phyloP scores from a whole-genome alignment of 108 stramenopile genomes.

The Skeletonema grethae region DNA sequence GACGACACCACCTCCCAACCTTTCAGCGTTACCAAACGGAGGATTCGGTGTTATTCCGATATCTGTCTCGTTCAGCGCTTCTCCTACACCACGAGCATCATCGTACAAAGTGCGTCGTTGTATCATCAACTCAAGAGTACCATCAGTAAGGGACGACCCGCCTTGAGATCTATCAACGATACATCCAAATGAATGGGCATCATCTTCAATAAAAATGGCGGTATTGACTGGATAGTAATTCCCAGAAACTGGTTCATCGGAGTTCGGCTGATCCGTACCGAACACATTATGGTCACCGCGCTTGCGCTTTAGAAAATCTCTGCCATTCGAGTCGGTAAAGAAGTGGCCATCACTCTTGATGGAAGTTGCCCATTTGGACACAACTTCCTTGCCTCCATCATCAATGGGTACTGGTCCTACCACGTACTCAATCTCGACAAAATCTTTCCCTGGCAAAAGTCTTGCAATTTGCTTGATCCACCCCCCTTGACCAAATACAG shows the following conservation, averaged over 20 bases:
- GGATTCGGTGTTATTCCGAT: conserved; percentile 75
- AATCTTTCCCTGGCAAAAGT: conserved; percentile 58
- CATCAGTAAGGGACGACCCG: conserved; percentile 82
- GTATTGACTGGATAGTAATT: conserved; percentile 97
- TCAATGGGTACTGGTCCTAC: conserved; percentile 91
- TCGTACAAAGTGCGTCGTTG: conserved; percentile 84
- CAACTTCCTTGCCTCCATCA: conserved; percentile 87
- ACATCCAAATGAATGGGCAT: conserved; percentile 58
- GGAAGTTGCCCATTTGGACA: conserved; percentile 69
- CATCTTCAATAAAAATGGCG: conserved; percentile 88
- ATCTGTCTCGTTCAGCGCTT: conserved; percentile 87
- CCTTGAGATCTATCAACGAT: conserved; percentile 91
- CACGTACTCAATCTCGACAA: conserved; percentile 90
- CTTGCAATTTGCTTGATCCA: conserved; percentile 90
- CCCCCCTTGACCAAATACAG: conserved; percentile 58
- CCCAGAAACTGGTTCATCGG: conserved; percentile 85
- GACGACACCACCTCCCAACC: conserved; percentile 81
- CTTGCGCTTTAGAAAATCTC: conserved; percentile 86
- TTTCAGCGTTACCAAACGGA: conserved; percentile 80
- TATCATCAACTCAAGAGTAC: conserved; percentile 92
- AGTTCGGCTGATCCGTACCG: conserved; percentile 18
- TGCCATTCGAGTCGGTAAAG: conserved; percentile 96
- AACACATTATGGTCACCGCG: conserved; percentile 68
- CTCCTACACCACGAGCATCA: conserved; percentile 73
- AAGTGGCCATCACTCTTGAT: conserved; percentile 70